Conservation (phyloP, 2,329 filamentous ascomycete species). For the Scedosporium dehoogii region DNA sequence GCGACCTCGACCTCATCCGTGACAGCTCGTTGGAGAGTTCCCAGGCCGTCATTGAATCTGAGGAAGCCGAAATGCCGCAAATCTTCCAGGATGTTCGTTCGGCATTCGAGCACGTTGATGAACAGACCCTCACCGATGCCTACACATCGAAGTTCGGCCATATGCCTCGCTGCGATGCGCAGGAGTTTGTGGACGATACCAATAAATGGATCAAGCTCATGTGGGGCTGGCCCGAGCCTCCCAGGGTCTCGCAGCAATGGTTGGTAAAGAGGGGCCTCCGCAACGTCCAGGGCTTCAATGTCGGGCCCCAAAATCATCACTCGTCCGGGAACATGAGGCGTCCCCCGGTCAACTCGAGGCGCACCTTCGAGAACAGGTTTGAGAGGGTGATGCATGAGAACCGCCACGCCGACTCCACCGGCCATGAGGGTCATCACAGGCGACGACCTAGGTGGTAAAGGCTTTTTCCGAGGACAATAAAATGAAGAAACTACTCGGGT, state of each 20-base stretch:
- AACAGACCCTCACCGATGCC: slow-evolving; percentile 21
- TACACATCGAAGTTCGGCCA: slow-evolving; percentile 52
- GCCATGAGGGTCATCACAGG: too few species aligned
- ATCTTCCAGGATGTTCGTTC: slow-evolving; percentile 32
- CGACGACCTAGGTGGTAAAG: too few species aligned
- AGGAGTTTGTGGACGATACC: slow-evolving; percentile 34
- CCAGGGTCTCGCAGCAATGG: slow-evolving; percentile 22
- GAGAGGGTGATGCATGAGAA: too few species aligned
- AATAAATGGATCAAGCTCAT: slow-evolving; percentile 42
- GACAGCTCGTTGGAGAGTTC: slow-evolving; percentile 42
- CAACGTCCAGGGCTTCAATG: slow-evolving; percentile 22
- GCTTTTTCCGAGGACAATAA: too few species aligned
- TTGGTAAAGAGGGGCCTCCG: slow-evolving; percentile 22
- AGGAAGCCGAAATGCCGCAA: slow-evolving; percentile 28
- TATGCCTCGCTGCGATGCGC: slow-evolving; percentile 26
- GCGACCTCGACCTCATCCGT: slow-evolving; percentile 49
- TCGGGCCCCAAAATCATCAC: slow-evolving; percentile 11
- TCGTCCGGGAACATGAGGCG: background rate
- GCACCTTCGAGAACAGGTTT: too few species aligned
- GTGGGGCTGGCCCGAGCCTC: slow-evolving; percentile 42
- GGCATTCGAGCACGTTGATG: slow-evolving; percentile 31
- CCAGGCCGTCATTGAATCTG: slow-evolving; percentile 40
- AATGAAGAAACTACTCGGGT: too few species aligned
- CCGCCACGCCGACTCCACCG: too few species aligned
- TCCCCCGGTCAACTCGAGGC: too few species aligned